Base-by-base conservation (phyloP, 768 basidiomycete genomes). In the Podaxis mareebaensis region DNA sequence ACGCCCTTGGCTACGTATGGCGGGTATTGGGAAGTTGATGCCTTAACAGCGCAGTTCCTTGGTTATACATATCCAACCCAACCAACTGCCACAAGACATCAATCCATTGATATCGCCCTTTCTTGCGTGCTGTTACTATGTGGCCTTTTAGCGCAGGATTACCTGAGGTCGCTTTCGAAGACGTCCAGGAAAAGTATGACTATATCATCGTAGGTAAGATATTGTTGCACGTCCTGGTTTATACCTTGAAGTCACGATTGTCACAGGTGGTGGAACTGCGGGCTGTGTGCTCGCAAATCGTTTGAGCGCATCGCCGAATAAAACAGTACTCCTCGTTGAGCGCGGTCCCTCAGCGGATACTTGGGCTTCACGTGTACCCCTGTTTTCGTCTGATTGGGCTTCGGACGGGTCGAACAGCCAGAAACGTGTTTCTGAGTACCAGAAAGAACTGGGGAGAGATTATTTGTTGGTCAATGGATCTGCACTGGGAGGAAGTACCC, bases 221-320 rank as follows among this genome's bases (percentile, higher is more conserved):
- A n/a, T 49, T 48, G 33, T 84, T 54, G 79, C 20, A 20, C 3
- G 44, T 8, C 10, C 20, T 17, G 44, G 2, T 46, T 46, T 22
- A 17, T n/a, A 44, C n/a, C 42, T 33, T 33, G 10, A 10, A 33
- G 33, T 33, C 33, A 33, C 8, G 33, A 33, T 33, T 33, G 33
- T 33, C 2, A 33, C 83, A 53, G 85, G 85, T 38, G 85, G 85
- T 67, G 85, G 87, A 30, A 86, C 86, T 20, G 76, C 85, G 2
- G 87, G 87, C 12, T 88, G 86, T 64, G 85, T 78, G 0, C 75
- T 88, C 15, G 86, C 87, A 3, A 77, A 85, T 2, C 79, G 87
- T 4, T 73, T 88, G 4, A 82, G 81, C 20, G 87, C 87, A 66
- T 74, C 85, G 60, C 81, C 81, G 0, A 72, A 71, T 1, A 72